A percentile compares a stretch with the other conserved stretches of the same genome.
Conservation (phyloP, 805 yeast genomes). For the Candida berthetii region DNA sequence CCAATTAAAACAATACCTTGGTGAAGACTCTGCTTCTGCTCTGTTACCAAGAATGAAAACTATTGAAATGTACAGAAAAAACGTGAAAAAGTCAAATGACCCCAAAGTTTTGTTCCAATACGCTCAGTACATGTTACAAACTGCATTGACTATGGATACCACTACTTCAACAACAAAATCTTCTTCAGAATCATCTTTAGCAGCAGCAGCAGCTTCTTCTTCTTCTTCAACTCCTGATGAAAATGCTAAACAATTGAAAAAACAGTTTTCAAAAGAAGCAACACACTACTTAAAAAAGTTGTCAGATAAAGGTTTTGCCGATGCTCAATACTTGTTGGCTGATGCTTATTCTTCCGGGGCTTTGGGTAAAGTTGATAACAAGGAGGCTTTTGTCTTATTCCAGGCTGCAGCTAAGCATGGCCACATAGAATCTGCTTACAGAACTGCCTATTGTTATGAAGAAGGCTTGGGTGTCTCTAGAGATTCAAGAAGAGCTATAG, state of each 20-base stretch:
- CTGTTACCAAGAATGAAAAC: conserved; percentile 76
- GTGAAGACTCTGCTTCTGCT: conserved; percentile 36
- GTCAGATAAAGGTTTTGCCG: conserved; percentile 74
- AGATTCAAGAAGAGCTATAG: conserved; percentile 82
- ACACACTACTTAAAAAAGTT: conserved; percentile 59
- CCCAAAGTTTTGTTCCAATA: conserved; percentile 84
- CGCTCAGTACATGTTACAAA: conserved; percentile 85
- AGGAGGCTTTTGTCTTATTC: conserved; percentile 70
- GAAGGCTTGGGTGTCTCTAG: conserved; percentile 91
- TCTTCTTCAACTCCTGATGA: background rate
- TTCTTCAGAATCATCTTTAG: background rate
- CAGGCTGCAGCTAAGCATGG: conserved; percentile 91
- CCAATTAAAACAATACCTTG: conserved; percentile 45
- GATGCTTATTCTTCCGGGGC: conserved; percentile 86
- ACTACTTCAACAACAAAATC: background rate
- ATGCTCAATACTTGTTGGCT: conserved; percentile 89
- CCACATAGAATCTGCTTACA: conserved; percentile 85
- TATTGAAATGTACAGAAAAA: conserved; percentile 78
- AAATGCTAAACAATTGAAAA: conserved; percentile 29
- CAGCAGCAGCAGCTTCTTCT: background rate
- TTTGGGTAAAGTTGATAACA: conserved; percentile 71
- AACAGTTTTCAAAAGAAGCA: conserved; percentile 72
- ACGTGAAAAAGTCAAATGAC: conserved; percentile 79
- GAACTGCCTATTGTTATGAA: conserved; percentile 88
- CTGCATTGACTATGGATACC: conserved; percentile 59